phyloP scores from a whole-genome alignment of 2,329 filamentous ascomycete genomes.

The Eurotiales sp. region DNA sequence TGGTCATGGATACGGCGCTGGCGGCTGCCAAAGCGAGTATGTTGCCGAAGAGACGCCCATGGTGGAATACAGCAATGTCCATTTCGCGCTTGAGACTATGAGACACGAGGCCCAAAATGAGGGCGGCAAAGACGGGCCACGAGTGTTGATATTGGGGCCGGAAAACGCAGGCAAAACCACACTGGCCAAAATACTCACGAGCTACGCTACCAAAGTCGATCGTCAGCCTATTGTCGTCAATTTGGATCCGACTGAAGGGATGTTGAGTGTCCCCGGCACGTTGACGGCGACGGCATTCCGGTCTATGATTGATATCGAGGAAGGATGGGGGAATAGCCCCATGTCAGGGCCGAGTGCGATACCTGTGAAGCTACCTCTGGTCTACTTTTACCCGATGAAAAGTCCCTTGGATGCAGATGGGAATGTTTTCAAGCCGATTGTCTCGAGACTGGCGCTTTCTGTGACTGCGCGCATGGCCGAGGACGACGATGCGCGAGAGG shows the following conservation, averaged over 20 bases:
- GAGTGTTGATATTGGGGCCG: slow-evolving; percentile 80
- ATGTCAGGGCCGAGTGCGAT: slow-evolving; percentile 85
- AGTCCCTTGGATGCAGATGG: slow-evolving; percentile 66
- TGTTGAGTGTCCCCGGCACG: slow-evolving; percentile 74
- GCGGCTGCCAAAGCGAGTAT: slow-evolving; percentile 65
- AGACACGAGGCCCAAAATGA: slow-evolving; percentile 57
- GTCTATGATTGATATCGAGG: slow-evolving; percentile 80
- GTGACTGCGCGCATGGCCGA: slow-evolving; percentile 74
- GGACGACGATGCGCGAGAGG: slow-evolving; percentile 65
- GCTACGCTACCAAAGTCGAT: slow-evolving; percentile 71
- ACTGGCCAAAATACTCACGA: slow-evolving; percentile 69
- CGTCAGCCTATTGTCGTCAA: slow-evolving; percentile 79
- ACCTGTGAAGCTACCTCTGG: slow-evolving; percentile 86
- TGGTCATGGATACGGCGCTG: slow-evolving; percentile 55
- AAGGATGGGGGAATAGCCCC: slow-evolving; percentile 84
- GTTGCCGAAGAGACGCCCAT: slow-evolving; percentile 76
- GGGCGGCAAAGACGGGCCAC: slow-evolving; percentile 59
- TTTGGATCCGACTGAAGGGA: slow-evolving; percentile 74
- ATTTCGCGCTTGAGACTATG: slow-evolving; percentile 76
- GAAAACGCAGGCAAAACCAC: slow-evolving; percentile 80
- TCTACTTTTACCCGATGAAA: slow-evolving; percentile 79
- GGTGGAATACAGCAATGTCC: slow-evolving; percentile 76
- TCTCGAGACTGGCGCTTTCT: slow-evolving; percentile 72
- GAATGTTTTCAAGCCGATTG: slow-evolving; percentile 67
- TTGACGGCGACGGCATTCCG: slow-evolving; percentile 83